Conservation (phyloP, 2,329 filamentous ascomycete genomes). For the Diaporthe sp. region DNA sequence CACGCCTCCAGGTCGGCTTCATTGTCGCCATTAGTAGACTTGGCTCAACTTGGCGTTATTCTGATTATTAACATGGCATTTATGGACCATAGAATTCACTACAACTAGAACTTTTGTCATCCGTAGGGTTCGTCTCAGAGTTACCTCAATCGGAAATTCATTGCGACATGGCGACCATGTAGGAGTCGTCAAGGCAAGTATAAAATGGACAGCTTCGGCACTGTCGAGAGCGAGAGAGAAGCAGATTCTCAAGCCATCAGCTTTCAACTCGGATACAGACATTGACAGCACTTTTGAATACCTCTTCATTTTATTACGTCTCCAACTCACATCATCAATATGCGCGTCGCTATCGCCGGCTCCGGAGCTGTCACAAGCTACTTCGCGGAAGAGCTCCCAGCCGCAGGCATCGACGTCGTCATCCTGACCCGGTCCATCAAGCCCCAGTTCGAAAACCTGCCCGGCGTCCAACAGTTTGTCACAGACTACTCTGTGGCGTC, state of each 20-base stretch:
- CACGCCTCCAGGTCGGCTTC: not conserved
- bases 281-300: too few relatives aligned
- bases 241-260: too few relatives aligned
- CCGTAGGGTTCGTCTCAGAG: too few relatives aligned
- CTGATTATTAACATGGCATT: not conserved
- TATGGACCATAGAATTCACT: not conserved
- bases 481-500: not conserved
- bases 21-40: not conserved
- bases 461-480: not conserved
- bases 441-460: not conserved
- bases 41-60: not conserved
- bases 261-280: not conserved
- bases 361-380: not conserved
- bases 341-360: not conserved
- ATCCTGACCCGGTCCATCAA: not conserved
- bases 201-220: not conserved
- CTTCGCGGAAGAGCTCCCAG: not conserved
- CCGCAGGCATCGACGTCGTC: not conserved
- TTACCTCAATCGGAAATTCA: not conserved
- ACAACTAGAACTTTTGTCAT: not conserved
- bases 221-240: not conserved
- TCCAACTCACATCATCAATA: not conserved
- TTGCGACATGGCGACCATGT: not conserved
- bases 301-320: accelerated
- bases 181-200: not conserved